These are phyloP conservation scores for Nemania sp. DNA, from an alignment of 2,329 filamentous ascomycete species.

Conservation along the genomic window DNA sequence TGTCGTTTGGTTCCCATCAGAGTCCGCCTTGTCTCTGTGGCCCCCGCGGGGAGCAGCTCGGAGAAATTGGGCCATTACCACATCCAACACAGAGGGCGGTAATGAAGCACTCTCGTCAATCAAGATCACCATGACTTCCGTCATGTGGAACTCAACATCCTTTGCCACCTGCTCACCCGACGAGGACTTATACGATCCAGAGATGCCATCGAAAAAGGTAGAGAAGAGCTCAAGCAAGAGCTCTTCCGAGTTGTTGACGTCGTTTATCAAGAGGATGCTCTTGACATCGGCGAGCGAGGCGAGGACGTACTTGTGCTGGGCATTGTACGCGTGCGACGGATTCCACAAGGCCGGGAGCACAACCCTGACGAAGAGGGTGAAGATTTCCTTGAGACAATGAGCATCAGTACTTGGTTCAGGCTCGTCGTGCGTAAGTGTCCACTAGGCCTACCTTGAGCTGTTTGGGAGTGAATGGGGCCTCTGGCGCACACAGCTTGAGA, in stretches of 20 bases:
- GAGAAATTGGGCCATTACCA: slow-evolving; percentile 94
- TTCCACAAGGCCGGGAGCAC: slow-evolving; percentile 86
- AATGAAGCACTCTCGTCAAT: slow-evolving; percentile 84
- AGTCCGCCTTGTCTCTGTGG: slow-evolving; percentile 60
- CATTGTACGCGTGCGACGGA: slow-evolving; percentile 86
- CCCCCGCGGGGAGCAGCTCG: slow-evolving; percentile 76
- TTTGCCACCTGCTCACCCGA: slow-evolving; percentile 84
- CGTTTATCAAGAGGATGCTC: slow-evolving; percentile 88
- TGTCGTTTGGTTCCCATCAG: slow-evolving; percentile 80
- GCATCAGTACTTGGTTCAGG: slow-evolving; percentile 32
- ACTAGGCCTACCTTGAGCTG: slow-evolving; percentile 77
- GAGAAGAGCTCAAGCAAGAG: slow-evolving; percentile 83
- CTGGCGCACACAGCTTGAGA: slow-evolving; percentile 86
- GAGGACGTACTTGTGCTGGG: slow-evolving; percentile 89
- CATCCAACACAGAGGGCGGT: slow-evolving; percentile 81
- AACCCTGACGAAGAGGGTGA: slow-evolving; percentile 81
- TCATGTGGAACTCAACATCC: slow-evolving; percentile 93
- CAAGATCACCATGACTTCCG: slow-evolving; percentile 78
- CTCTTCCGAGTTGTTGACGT: slow-evolving; percentile 80
- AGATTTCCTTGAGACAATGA: slow-evolving; percentile 73
- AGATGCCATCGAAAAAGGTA: slow-evolving; percentile 89
- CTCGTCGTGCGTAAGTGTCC: background rate
- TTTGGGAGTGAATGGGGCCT: slow-evolving; percentile 88
- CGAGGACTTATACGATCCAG: slow-evolving; percentile 72
- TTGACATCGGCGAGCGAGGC: slow-evolving; percentile 89